Evolutionary conservation across 2,329 filamentous ascomycete genomes (phyloP).

Genomic region (Lecanosticta acicola): DNA sequence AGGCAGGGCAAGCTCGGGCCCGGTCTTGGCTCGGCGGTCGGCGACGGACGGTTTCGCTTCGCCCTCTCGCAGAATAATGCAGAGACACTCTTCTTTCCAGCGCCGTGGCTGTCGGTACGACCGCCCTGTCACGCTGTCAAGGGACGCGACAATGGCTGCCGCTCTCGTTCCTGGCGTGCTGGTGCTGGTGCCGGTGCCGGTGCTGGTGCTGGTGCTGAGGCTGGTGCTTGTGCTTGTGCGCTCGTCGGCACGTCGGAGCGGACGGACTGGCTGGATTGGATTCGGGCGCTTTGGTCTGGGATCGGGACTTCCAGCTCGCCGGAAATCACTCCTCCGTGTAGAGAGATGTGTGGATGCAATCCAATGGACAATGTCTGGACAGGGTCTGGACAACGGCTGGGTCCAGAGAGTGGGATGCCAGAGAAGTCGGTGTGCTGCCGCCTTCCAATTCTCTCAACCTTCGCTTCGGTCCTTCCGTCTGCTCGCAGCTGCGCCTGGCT

Average conservation of each 20-base stretch:
- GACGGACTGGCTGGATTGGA: not conserved
- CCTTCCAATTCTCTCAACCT: not conserved
- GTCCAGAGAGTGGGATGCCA: not conserved
- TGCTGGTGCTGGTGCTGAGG: not conserved
- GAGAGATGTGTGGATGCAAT: no score
- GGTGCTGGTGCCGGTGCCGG: not conserved
- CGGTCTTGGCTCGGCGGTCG: no score
- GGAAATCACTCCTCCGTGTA: no score
- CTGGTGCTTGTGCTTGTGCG: not conserved
- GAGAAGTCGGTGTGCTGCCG: not conserved
- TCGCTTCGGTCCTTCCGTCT: no score
- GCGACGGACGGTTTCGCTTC: no score
- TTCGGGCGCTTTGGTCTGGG: no score
- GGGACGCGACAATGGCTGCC: not conserved
- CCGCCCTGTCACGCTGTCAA: slow-evolving; percentile 12
- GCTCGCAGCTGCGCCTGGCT: not conserved
- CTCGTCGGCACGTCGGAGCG: not conserved
- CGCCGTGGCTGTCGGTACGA: slow-evolving; percentile 8
- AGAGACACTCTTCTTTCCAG: no score
- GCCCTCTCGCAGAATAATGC: no score
- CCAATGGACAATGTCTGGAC: no score
- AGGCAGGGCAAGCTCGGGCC: no score
- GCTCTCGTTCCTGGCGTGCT: not conserved
- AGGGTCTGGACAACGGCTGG: no score
- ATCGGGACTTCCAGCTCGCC: not conserved